phyloP scores from a whole-genome alignment of 1,284 basidiomycete species.

The Papiliotrema laurentii region DNA sequence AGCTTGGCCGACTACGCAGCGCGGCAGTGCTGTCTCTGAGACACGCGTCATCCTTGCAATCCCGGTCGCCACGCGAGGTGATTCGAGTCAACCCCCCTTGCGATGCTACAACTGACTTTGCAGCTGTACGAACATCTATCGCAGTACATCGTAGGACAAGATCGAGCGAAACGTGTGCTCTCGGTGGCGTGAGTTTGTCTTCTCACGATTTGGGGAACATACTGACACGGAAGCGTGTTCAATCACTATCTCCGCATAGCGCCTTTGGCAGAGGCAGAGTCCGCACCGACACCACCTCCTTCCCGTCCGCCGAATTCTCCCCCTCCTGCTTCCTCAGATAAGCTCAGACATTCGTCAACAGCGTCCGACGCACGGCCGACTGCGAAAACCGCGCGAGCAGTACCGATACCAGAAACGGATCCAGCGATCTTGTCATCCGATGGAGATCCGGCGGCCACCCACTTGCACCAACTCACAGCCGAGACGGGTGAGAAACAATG shows the following conservation, averaged over 20 bases:
- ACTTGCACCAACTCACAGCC: conserved; percentile 1
- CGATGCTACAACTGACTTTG: too few species aligned
- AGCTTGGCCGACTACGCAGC: not conserved
- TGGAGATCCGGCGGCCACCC: not conserved
- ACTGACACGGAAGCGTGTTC: conserved; percentile 63
- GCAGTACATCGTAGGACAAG: conserved; percentile 88
- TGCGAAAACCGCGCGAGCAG: too few species aligned
- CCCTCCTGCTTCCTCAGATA: too few species aligned
- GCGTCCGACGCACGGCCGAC: not conserved
- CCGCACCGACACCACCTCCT: not conserved
- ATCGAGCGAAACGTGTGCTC: conserved; percentile 84
- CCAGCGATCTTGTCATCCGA: not conserved
- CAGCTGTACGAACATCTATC: conserved; percentile 83
- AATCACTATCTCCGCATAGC: conserved; percentile 77
- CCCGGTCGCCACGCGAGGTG: conserved; percentile 7
- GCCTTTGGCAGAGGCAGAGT: conserved; percentile 57
- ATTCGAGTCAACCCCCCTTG: too few species aligned
- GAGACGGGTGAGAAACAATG: not conserved
- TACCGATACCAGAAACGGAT: too few species aligned
- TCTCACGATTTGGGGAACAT: conserved; percentile 2
- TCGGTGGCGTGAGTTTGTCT: conserved; percentile 69
- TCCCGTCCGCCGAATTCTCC: not conserved
- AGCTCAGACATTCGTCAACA: too few species aligned
- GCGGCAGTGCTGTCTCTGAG: not conserved
- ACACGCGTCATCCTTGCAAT: not conserved